Percentiles rank a stretch among this genome's conserved stretches.
Evolutionary conservation across 345 rosid species (phyloP).

Genomic region (rapeseed (Brassica napus)): DNA sequence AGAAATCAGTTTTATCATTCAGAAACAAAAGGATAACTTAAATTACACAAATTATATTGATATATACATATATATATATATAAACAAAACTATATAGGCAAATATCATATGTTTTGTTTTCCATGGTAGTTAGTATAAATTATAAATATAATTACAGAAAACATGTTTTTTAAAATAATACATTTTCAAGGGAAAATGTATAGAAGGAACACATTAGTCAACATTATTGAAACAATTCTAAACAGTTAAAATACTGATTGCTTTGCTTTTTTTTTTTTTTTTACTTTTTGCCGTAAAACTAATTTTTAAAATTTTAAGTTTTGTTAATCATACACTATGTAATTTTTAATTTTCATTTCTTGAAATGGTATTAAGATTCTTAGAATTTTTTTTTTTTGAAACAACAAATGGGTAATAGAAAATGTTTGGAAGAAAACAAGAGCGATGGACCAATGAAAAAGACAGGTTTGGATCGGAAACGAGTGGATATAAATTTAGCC

Average conservation of each 20-base stretch:
- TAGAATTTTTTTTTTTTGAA: neutral
- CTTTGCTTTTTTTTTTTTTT: too few species aligned
- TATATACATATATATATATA: too few species aligned
- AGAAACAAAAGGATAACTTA: neutral
- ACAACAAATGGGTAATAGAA: neutral
- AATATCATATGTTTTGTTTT: neutral
- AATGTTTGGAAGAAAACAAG: conserved; percentile 4
- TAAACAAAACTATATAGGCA: neutral
- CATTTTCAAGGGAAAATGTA: neutral
- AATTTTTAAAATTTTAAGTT: too few species aligned
- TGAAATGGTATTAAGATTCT: too few species aligned
- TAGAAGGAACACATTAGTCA: neutral
- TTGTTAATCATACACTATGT: neutral
- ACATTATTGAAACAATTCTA: neutral
- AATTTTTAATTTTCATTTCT: neutral
- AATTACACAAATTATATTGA: neutral
- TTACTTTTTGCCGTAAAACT: too few species aligned
- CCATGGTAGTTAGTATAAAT: neutral
- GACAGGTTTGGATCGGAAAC: conserved; percentile 20
- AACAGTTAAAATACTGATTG: neutral
- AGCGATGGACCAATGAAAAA: neutral
- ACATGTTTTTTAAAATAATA: too few species aligned
- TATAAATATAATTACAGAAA: too few species aligned
- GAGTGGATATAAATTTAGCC: conserved; percentile 32
- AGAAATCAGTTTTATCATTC: neutral